A percentile compares a stretch with the other conserved stretches of the same genome.
Conservation (phyloP, 192 early-diverging fungal genomes). For the Backusella luteola region DNA sequence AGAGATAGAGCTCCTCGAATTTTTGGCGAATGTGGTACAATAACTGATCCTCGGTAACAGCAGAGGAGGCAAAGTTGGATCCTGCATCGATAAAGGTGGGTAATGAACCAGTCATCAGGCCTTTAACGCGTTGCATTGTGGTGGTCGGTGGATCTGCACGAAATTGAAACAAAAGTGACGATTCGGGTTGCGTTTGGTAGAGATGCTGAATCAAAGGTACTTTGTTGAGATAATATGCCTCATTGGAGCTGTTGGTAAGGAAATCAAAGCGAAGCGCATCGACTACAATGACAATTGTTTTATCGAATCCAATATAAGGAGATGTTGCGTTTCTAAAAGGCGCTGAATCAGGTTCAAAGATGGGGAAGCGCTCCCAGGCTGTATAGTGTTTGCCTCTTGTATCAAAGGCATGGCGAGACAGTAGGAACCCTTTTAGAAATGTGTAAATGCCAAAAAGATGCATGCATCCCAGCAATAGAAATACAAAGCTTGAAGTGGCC, state of each 20-base stretch:
- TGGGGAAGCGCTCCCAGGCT: conserved; percentile 27
- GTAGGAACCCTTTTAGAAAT: conserved; percentile 71
- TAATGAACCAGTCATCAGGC: conserved; percentile 75
- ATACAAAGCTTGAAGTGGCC: neutral
- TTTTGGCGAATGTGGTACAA: conserved; percentile 40
- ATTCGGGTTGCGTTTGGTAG: conserved; percentile 43
- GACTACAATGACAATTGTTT: conserved; percentile 63
- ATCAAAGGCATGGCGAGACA: conserved; percentile 64
- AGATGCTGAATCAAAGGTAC: conserved; percentile 52
- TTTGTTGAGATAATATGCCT: conserved; percentile 47
- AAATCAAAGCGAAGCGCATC: conserved; percentile 75
- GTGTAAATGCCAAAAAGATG: conserved; percentile 54
- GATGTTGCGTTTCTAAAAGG: neutral
- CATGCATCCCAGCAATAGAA: conserved; percentile 12
- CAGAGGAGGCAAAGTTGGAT: conserved; percentile 73
- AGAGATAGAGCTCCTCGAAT: conserved; percentile 61
- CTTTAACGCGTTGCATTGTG: conserved; percentile 81
- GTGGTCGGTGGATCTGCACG: conserved; percentile 82
- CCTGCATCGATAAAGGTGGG: conserved; percentile 86
- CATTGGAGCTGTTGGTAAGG: conserved; percentile 8
- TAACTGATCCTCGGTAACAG: conserved; percentile 74
- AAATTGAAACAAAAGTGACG: conserved; percentile 66
- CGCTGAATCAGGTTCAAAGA: neutral
- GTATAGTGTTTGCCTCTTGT: conserved; percentile 7
- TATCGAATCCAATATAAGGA: neutral